These are phyloP conservation scores for Rhizopus microsporus DNA, from an alignment of 371 early-diverging fungal species.

Conservation along the genomic window DNA sequence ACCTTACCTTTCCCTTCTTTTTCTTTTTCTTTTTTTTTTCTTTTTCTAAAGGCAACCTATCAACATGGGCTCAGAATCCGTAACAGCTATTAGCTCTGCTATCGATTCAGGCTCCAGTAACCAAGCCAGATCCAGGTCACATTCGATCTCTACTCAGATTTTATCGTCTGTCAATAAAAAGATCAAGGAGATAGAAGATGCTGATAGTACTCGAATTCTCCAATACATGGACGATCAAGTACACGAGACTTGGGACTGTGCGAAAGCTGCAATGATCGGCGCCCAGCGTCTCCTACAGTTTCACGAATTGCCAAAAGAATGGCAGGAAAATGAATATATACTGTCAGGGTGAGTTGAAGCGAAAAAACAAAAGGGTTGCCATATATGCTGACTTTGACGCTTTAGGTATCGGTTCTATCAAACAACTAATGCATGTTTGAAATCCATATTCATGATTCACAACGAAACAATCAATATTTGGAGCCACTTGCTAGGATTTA, in stretches of 20 bases:
- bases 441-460: constrained; percentile 66
- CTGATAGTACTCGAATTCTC: constrained; percentile 35
- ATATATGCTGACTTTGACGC: background rate
- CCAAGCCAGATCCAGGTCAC: constrained; percentile 4
- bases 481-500: constrained; percentile 68
- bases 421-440: constrained; percentile 52
- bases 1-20: constrained; percentile 6
- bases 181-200: constrained; percentile 32
- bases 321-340: constrained; percentile 67
- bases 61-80: background rate
- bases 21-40: too few species aligned
- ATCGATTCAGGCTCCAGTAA: constrained; percentile 1
- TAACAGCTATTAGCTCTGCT: constrained; percentile 2
- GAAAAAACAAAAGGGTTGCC: background rate
- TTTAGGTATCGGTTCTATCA: constrained; percentile 37
- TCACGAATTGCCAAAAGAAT: constrained; percentile 60
- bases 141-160: constrained; percentile 5
- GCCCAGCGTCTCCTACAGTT: constrained; percentile 56
- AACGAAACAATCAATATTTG: constrained; percentile 77
- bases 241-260: constrained; percentile 48
- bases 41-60: constrained; percentile 1
- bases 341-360: constrained; percentile 40
- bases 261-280: constrained; percentile 55
- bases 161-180: constrained; percentile 19
- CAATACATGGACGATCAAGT: constrained; percentile 44